These are phyloP conservation scores for Leccinum fibrillosum DNA, from an alignment of 768 basidiomycete genomes.

Conservation along the genomic window DNA sequence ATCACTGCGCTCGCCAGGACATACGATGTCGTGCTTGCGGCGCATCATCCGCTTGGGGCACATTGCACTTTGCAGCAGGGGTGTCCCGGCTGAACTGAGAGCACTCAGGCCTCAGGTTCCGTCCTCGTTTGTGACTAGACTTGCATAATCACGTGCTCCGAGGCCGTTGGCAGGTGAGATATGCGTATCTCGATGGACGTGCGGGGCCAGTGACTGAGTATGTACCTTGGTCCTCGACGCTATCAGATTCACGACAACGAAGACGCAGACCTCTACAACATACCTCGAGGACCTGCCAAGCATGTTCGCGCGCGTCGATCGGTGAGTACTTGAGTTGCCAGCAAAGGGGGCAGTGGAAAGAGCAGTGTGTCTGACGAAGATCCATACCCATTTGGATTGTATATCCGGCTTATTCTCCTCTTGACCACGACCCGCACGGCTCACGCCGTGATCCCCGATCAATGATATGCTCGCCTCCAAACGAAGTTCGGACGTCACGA, in stretches of 20 bases:
- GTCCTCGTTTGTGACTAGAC: neutral
- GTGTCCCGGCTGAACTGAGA: conserved; percentile 47
- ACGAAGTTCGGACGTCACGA: neutral
- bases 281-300: conserved; percentile 46
- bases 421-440: neutral
- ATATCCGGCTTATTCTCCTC: neutral
- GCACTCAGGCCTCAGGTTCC: conserved; percentile 11
- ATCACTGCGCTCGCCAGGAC: conserved; percentile 60
- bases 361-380: neutral
- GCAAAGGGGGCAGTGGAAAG: neutral
- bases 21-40: conserved; percentile 70
- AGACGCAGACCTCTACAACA: conserved; percentile 55
- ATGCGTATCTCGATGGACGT: neutral
- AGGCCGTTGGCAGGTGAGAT: conserved; percentile 53
- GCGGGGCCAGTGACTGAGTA: no score
- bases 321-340: conserved; percentile 27
- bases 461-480: neutral
- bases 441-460: neutral
- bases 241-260: conserved; percentile 57
- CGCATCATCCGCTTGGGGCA: conserved; percentile 75
- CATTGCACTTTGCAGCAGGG: conserved; percentile 57
- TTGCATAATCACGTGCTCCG: neutral
- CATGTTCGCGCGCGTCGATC: conserved; percentile 41
- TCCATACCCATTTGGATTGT: neutral
- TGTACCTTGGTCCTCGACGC: neutral